Percentiles rank a stretch among this genome's conserved stretches.
These are phyloP conservation scores for Apiospora koreana DNA, from an alignment of 2,329 filamentous ascomycete genomes.

Conservation along the genomic window DNA sequence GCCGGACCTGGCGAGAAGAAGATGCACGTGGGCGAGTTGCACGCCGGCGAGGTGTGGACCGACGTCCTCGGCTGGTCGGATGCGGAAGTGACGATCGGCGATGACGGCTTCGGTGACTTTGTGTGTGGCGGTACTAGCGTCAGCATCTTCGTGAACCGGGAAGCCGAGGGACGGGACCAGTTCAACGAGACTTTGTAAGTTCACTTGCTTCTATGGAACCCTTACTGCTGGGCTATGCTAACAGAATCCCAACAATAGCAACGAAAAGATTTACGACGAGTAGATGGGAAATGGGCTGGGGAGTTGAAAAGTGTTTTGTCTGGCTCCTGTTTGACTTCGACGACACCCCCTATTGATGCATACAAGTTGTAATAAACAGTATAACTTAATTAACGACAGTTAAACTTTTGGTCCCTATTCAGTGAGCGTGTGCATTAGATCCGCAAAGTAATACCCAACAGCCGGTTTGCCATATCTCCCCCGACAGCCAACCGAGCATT, in stretches of 20 bases:
- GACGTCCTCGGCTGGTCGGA: conserved; percentile 61
- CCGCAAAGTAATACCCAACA: neutral
- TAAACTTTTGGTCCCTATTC: neutral
- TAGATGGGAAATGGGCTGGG: neutral
- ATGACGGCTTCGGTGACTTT: conserved; percentile 62
- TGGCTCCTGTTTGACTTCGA: neutral
- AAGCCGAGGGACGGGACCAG: conserved; percentile 21
- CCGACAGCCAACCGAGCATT: neutral
- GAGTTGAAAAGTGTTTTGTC: neutral
- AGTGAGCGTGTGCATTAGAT: neutral
- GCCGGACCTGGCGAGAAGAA: conserved; percentile 50
- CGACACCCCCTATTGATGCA: neutral
- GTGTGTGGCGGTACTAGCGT: conserved; percentile 38
- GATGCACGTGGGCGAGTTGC: conserved; percentile 64
- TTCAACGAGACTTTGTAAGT: conserved; percentile 24
- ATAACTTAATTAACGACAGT: neutral
- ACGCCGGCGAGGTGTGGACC: conserved; percentile 63
- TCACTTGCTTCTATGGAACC: neutral
- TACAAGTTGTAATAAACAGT: neutral
- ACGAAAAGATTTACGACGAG: conserved; percentile 12
- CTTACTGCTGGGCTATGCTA: neutral
- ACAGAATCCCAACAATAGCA: neutral
- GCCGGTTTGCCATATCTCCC: neutral
- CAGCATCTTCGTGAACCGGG: conserved; percentile 22
- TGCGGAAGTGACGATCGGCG: conserved; percentile 58